Evolutionary conservation across 345 rosid species (phyloP), one percentile per base, ranked within the genome.

Genomic region (Erodium maritimum): DNA sequence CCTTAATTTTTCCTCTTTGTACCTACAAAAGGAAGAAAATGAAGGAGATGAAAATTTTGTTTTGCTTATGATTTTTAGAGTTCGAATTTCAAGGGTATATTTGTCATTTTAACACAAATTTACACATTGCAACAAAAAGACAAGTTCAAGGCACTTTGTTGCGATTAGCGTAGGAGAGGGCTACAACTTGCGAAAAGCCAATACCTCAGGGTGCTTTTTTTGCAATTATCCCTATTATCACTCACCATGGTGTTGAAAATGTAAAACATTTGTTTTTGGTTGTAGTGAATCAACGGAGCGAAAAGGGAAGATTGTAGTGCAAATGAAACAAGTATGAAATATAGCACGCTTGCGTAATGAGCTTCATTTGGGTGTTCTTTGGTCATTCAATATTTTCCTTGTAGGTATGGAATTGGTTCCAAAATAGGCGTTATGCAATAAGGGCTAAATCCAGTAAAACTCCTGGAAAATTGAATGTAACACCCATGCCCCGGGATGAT

Each of bases 321-420:
- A 94, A 58, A 87, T 90, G 84, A 94, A 87, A 67, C 99, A 93
- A 74, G 96, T 89, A 84, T 74, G 77, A 74, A 7, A 29, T 55
- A 24, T 20, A 60, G 46, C 37, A n/a, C 1, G 54, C 57, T 37
- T 60, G 55, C 13, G 57, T 42, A 55, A 23, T 46, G 45, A 24
- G 54, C 14, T 63, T 20, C 23, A 29, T 5, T 42, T 72, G 13
- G 8, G 11, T 56, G n/a, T 33, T 70, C 45, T 17, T 57, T n/a
- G 54, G 58, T 37, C 21, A 59, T 59, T 56, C 24, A 57, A 19
- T 17, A 18, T 52, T 33, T 60, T 29, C 54, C 17, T 75, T 56
- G 21, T 66, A 94, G 99, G 81, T 94, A 51, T 94, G 99, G 95
- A 94, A 94, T 70, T 94, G 99, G 99, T 94, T 94, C 78, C 99